Evolutionary conservation across 2,329 filamentous ascomycete genomes (phyloP), one percentile per base, ranked within the genome.

Genomic region (Cladosporium sp.): DNA sequence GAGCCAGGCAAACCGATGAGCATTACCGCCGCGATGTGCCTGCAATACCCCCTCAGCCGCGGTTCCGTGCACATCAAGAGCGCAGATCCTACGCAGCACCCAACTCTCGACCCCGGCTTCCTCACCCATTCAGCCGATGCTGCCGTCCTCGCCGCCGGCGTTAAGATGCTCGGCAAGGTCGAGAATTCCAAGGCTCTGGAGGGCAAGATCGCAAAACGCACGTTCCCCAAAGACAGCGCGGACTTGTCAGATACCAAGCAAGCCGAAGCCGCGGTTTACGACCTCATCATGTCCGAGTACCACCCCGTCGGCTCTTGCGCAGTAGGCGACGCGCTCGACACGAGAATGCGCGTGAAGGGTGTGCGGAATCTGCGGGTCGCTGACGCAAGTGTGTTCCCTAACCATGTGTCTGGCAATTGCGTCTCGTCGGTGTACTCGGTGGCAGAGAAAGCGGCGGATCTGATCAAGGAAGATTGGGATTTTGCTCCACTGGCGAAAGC

Each of bases 371-470:
- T 86, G 45, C 70, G 82, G 16, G 82, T 85, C 2, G 82, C 85
- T 0, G 82, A 85, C 67, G 82, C 80, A 0, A 78, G 74, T 31
- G 72, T 78, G 1, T 85, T 80, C 54, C 78, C 80, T 0, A 71
- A 71, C 48, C 79, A 78, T 52, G 78, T 79, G 1, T 80, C 80
- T 56, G 76, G 71, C 48, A 81, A 78, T 58, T 72, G 76, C 19
- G 71, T 74, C 2, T 62, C 77, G 1, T 73, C 79, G 0, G 74
- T 75, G 0, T 81, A 80, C 58, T 79, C 84, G 64, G 70, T 80
- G 5, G 74, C 73, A 1, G 81, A 85, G 70, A 85, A 84, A 71
- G 82, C 82, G 1, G 77, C 79, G 2, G 80, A 83, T 63, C 75
- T 75, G 4, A 83, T 84, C 46, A 68, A 67, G 56, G 62, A 61